Base-by-base conservation (phyloP, 2,329 filamentous ascomycete species). In the Neocatenulostroma microsporum region DNA sequence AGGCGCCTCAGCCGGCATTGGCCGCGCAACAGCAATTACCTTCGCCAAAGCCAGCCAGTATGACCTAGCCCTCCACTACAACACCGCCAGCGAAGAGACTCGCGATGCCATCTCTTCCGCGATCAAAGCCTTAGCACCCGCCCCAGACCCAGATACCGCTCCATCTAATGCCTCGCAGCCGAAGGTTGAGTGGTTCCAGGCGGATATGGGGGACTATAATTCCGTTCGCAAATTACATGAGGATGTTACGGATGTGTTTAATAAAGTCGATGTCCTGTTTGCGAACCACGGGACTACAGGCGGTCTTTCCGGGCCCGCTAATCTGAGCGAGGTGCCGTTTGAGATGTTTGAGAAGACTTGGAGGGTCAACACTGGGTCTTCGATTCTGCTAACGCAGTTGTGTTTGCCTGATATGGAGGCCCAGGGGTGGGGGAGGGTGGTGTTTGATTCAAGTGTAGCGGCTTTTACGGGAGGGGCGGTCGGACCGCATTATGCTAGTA, bases 1-100 rank as follows among this genome's bases (percentile, higher is more conserved):
- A 1, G 63, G 63, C 9, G 61, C 61, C 7, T 66, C 63, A 14
- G 65, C 64, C 14, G 65, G 64, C 13, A 69, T 69, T 15, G 66
- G 66, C 5, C 54, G 53, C 34, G 62, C 65, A 3, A 67, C 66
- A 15, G 58, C 57, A 30, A 52, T 56, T 1, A 48, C 58, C 9
- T 55, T 70, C 5, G 64, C 65, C 2, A 49, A 47, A 17, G 54
- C 61, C 13, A 63, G 64, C 14, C 24, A 40, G 25, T 67, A 62
- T 45, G 55, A 60, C 24, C 56, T 70, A 11, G 64, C 63, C 3
- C 50, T 67, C 1, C 66, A 70, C 47, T 69, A 64, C 54, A 53
- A 65, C 43, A 47, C 51, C 37, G 55, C 60, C 30, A 48, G 45
- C 26, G 55, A 62, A 7, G 37, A 52, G 15, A 42, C 46, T 5